These are phyloP conservation scores for Sporobolomyces phaffii DNA, from an alignment of 768 basidiomycete species.

Conservation along the genomic window DNA sequence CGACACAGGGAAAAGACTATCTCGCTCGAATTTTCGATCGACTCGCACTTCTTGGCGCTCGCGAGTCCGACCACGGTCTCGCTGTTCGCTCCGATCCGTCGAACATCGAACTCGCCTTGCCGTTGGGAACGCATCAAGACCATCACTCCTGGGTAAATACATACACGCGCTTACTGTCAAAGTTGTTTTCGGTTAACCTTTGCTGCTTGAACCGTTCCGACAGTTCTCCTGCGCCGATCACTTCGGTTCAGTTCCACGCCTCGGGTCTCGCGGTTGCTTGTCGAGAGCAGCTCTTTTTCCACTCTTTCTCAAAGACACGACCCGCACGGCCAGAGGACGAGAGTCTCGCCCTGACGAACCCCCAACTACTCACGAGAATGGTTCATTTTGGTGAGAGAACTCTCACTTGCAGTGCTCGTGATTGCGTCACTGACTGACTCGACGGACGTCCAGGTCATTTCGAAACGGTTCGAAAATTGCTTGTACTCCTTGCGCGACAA, in stretches of 20 bases:
- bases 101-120: not conserved
- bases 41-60: conserved; percentile 12
- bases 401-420: too few species aligned
- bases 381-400: too few species aligned
- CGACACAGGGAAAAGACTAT: not conserved
- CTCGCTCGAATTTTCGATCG: conserved; percentile 26
- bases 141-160: conserved; percentile 5
- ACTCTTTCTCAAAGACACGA: conserved; percentile 40
- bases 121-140: conserved; percentile 3
- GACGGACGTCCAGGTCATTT: conserved; percentile 60
- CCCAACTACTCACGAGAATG: too few species aligned
- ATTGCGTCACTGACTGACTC: too few species aligned
- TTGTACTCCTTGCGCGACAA: conserved; percentile 59
- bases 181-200: not conserved
- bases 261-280: conserved; percentile 63
- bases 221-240: conserved; percentile 71
- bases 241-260: conserved; percentile 67
- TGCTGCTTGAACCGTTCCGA: not conserved
- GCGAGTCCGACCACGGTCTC: not conserved
- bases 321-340: too few species aligned
- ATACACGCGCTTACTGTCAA: not conserved
- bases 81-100: conserved; percentile 8
- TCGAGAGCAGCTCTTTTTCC: conserved; percentile 76
- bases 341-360: too few species aligned
- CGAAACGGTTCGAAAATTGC: conserved; percentile 74